Percentiles rank a stretch among this genome's conserved stretches.
Evolutionary conservation across 768 basidiomycete species (phyloP).

Genomic region (Lactarius sanguifluus): DNA sequence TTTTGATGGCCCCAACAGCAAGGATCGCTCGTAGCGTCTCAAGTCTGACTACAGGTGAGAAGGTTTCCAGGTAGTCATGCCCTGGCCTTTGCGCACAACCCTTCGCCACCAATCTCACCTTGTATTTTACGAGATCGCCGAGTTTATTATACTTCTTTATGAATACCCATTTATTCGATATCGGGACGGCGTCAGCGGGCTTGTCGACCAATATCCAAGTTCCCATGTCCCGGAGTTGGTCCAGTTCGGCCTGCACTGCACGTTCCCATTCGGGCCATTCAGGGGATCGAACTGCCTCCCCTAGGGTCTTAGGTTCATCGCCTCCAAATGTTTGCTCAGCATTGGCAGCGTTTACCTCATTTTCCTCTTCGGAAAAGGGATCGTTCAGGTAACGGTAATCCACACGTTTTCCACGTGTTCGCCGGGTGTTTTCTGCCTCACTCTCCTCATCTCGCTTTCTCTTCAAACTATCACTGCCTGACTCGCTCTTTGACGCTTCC

Average conservation of each 20-base stretch:
- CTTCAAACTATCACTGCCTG: too few species aligned
- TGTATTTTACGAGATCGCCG: neutral
- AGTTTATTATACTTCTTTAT: neutral
- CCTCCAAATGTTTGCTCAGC: too few species aligned
- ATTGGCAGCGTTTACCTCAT: too few species aligned
- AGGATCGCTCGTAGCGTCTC: neutral
- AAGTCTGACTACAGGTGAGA: neutral
- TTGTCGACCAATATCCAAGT: neutral
- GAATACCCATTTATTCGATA: neutral
- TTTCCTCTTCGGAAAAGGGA: too few species aligned
- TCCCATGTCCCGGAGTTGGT: neutral
- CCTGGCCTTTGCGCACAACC: neutral
- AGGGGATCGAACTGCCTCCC: too few species aligned
- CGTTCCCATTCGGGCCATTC: neutral
- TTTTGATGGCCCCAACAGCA: neutral
- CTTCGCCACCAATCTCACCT: neutral
- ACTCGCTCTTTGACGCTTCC: too few species aligned
- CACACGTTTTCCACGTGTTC: too few species aligned
- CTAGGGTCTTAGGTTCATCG: too few species aligned
- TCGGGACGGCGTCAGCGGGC: neutral
- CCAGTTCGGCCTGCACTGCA: accelerated
- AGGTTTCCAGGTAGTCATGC: neutral
- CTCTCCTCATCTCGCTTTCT: too few species aligned
- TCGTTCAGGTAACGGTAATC: too few species aligned
- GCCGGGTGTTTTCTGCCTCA: too few species aligned